These are phyloP conservation scores for Russula olivacea DNA, from an alignment of 768 basidiomycete genomes.

Conservation along the genomic window DNA sequence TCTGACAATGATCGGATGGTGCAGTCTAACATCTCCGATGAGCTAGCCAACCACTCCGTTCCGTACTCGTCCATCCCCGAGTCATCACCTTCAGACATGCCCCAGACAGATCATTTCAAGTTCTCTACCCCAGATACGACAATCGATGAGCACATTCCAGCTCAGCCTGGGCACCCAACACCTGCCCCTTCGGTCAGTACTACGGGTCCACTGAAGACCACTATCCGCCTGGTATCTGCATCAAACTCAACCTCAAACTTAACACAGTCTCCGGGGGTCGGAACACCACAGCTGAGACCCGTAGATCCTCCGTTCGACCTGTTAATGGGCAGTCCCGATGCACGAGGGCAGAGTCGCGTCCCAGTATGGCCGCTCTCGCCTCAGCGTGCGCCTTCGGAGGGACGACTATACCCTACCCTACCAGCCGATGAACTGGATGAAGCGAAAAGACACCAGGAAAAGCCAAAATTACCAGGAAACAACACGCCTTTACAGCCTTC, in stretches of 20 bases:
- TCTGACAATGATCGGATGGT: slow-evolving; percentile 28
- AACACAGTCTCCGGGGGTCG: slow-evolving; percentile 23
- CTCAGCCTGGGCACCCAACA: slow-evolving; percentile 46
- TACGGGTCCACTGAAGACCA: slow-evolving; percentile 32
- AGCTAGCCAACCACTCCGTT: slow-evolving; percentile 17
- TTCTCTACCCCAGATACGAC: slow-evolving; percentile 36
- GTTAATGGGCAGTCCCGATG: slow-evolving; percentile 49
- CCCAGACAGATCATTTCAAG: slow-evolving; percentile 47
- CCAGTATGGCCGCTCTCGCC: slow-evolving; percentile 42
- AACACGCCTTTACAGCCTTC: slow-evolving; percentile 27
- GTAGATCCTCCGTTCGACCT: slow-evolving; percentile 66
- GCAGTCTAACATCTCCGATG: slow-evolving; percentile 27
- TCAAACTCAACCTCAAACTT: slow-evolving; percentile 11
- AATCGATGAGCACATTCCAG: slow-evolving; percentile 48
- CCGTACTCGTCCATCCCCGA: slow-evolving; percentile 25
- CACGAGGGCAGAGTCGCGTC: slow-evolving; percentile 21
- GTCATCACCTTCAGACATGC: slow-evolving; percentile 27
- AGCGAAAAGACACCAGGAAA: slow-evolving; percentile 29
- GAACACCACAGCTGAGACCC: slow-evolving; percentile 61
- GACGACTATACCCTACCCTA: slow-evolving; percentile 38
- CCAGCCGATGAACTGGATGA: slow-evolving; percentile 32
- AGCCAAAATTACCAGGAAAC: slow-evolving; percentile 38
- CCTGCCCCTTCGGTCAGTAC: slow-evolving; percentile 60
- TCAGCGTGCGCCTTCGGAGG: slow-evolving; percentile 25
- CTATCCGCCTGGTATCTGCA: slow-evolving; percentile 42